Conservation (phyloP, 108 stramenopile species). For the Fistulifera solaris region DNA sequence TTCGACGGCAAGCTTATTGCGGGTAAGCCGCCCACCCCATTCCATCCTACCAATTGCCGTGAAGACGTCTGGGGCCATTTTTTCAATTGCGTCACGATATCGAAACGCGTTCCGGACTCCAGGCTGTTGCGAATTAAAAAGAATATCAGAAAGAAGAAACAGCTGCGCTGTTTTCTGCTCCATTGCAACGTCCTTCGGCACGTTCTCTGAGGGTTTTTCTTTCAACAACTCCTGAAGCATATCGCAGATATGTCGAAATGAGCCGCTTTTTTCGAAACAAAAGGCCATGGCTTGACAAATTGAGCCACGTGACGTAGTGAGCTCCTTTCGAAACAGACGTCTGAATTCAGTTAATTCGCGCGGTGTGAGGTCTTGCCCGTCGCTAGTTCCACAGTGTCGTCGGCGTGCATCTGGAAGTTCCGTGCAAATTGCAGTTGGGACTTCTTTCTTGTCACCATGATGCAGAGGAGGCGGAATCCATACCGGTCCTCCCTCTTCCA, state of each 20-base stretch:
- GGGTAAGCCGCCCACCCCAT: conserved; percentile 54
- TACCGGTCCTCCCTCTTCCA: conserved; percentile 30
- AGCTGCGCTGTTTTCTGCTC: conserved; percentile 67
- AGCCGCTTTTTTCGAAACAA: conserved; percentile 72
- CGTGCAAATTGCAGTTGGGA: too few relatives aligned
- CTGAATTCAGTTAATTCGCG: conserved; percentile 46
- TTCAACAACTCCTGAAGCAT: conserved; percentile 50
- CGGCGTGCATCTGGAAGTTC: too few relatives aligned
- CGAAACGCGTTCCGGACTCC: conserved; percentile 79
- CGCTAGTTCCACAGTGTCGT: conserved; percentile 18
- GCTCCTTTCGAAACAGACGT: conserved; percentile 34
- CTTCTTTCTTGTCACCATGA: conserved; percentile 22
- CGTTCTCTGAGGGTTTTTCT: conserved; percentile 23
- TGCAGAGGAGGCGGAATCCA: conserved; percentile 65
- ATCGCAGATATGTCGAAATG: conserved; percentile 52
- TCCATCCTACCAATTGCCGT: conserved; percentile 46
- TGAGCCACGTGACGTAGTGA: conserved; percentile 46
- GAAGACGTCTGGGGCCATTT: conserved; percentile 79
- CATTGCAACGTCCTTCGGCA: conserved; percentile 19
- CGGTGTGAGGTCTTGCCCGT: conserved; percentile 30
- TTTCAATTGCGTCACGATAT: conserved; percentile 71
- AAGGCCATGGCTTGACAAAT: conserved; percentile 83
- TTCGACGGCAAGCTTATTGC: conserved; percentile 55
- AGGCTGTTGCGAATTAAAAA: conserved; percentile 86
- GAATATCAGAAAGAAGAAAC: conserved; percentile 70